phyloP scores from a whole-genome alignment of 441 rosid species.

The Omphalea diandra region DNA sequence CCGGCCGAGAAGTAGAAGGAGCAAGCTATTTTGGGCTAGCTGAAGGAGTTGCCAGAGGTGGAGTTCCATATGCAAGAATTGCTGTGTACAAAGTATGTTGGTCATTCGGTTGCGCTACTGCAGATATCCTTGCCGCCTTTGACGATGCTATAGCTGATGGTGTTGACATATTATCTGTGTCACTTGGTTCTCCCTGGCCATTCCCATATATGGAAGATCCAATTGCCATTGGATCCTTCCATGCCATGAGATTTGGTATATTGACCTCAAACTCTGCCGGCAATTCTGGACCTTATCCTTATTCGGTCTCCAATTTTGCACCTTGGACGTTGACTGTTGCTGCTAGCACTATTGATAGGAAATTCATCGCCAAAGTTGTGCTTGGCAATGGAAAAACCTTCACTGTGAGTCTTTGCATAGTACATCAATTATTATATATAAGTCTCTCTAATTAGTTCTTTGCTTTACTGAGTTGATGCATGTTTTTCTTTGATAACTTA shows the following conservation, averaged over 20 bases:
- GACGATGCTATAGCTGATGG: conserved; percentile 50
- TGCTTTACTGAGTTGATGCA: no score
- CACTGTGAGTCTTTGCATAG: no score
- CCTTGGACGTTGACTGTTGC: conserved; percentile 75
- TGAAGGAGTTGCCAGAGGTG: conserved; percentile 36
- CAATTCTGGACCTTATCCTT: conserved; percentile 27
- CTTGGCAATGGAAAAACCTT: conserved; percentile 38
- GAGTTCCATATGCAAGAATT: conserved; percentile 39
- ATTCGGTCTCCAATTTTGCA: conserved; percentile 51
- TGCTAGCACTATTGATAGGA: conserved; percentile 62
- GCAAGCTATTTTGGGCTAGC: conserved; percentile 37
- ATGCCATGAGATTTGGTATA: conserved; percentile 55
- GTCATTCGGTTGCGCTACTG: conserved; percentile 20
- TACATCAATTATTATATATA: no score
- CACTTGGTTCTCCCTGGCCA: conserved; percentile 48
- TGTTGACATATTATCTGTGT: conserved; percentile 53
- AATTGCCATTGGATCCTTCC: conserved; percentile 71
- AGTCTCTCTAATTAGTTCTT: no score
- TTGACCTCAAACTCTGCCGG: conserved; percentile 66
- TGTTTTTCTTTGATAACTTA: neutral
- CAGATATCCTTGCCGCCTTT: conserved; percentile 37
- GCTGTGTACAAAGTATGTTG: conserved; percentile 38
- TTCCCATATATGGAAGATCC: conserved; percentile 33
- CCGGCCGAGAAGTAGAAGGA: conserved; percentile 29
- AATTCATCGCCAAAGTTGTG: conserved; percentile 52